These are phyloP conservation scores for Alternaria alternata DNA, from an alignment of 2,329 filamentous ascomycete genomes.

Conservation along the genomic window DNA sequence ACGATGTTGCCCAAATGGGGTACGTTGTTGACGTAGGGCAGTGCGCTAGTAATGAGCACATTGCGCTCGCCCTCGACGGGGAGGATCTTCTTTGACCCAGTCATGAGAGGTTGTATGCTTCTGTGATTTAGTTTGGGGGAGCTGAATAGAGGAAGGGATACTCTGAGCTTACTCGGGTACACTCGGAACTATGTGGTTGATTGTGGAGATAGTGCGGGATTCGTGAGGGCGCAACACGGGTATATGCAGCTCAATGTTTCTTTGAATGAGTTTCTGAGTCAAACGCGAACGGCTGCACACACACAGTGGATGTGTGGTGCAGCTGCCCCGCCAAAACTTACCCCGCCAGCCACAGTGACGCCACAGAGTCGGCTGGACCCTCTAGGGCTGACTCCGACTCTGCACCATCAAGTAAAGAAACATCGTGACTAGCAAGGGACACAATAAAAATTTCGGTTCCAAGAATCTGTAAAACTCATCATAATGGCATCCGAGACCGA, in stretches of 20 bases:
- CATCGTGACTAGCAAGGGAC: not conserved
- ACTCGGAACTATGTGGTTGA: not conserved
- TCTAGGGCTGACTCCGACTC: not conserved
- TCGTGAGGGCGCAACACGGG: not conserved
- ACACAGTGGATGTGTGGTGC: constrained; percentile 18
- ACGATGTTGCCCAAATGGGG: constrained; percentile 72
- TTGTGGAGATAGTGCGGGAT: not conserved
- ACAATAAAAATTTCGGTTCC: not conserved
- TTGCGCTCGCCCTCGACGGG: constrained; percentile 73
- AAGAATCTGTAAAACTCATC: not conserved
- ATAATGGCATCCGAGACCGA: constrained; percentile 38
- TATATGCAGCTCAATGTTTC: constrained; percentile 13
- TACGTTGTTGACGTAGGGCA: constrained; percentile 81
- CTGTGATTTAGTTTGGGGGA: not conserved
- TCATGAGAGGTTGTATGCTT: constrained; percentile 25
- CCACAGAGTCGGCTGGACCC: constrained; percentile 22
- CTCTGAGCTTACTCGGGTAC: not conserved
- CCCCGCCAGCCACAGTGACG: constrained; percentile 28
- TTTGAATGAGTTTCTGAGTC: constrained; percentile 30
- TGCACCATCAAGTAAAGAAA: not conserved
- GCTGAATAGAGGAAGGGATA: accelerated
- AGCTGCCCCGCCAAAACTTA: constrained; percentile 36
- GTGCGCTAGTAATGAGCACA: constrained; percentile 87
- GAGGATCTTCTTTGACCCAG: constrained; percentile 54
- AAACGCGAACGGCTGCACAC: constrained; percentile 22